Evolutionary conservation across 108 stramenopile genomes (phyloP).

Genomic region (Fragilaria crotonensis): DNA sequence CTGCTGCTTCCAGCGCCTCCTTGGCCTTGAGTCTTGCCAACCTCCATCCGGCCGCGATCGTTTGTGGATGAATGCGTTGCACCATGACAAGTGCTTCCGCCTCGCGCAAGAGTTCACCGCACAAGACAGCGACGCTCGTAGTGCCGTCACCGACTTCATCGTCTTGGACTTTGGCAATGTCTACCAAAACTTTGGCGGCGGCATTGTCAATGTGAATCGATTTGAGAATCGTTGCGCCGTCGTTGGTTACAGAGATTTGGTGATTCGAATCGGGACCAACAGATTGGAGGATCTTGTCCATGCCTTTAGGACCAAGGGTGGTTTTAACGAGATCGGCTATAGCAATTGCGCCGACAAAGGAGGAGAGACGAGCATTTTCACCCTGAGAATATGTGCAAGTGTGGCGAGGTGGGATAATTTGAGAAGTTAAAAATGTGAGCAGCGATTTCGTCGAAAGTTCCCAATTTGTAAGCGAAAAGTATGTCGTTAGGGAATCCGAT

Average conservation of each 20-base stretch:
- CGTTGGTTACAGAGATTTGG: constrained; percentile 78
- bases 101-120: constrained; percentile 96
- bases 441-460: no score
- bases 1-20: constrained; percentile 56
- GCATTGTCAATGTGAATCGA: constrained; percentile 94
- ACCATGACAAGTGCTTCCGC: constrained; percentile 90
- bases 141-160: constrained; percentile 98
- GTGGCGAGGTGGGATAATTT: no score
- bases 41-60: constrained; percentile 97
- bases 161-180: constrained; percentile 96
- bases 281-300: constrained; percentile 95
- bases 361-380: constrained; percentile 96
- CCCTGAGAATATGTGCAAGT: no score
- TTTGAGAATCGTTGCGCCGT: constrained; percentile 94
- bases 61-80: constrained; percentile 96
- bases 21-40: constrained; percentile 85
- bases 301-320: constrained; percentile 99
- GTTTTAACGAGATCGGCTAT: constrained; percentile 99
- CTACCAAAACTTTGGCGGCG: constrained; percentile 98
- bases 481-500: no score
- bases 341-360: constrained; percentile 98
- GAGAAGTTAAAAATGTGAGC: constrained; percentile 1
- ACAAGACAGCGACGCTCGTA: constrained; percentile 90
- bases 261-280: constrained; percentile 78
- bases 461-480: background rate